Evolutionary conservation across 2,329 filamentous ascomycete species (phyloP).

Genomic region (Trichoderma aggressivum): DNA sequence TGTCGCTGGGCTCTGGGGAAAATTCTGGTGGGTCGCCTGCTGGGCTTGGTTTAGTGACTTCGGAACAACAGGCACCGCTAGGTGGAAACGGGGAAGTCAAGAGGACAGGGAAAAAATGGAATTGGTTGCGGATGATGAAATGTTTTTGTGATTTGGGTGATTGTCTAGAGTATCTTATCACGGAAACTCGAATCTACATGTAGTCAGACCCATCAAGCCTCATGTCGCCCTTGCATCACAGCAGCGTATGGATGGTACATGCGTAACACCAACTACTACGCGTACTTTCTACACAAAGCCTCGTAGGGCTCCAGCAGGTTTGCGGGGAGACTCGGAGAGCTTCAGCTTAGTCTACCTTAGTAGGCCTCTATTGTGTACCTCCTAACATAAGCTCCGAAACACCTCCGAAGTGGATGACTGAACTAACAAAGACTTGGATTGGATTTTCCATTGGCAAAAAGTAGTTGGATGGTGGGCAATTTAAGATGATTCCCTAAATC

Average conservation of each 20-base stretch:
- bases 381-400: not conserved
- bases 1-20: slow-evolving; percentile 4
- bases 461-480: not conserved
- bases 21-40: slow-evolving; percentile 13
- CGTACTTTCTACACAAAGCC: not conserved
- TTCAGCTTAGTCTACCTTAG: not conserved
- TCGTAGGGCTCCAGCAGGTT: not conserved
- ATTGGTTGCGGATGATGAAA: not conserved
- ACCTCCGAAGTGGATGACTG: not conserved
- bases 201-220: not conserved
- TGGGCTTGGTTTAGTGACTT: not conserved
- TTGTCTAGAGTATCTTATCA: not conserved
- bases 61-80: not conserved
- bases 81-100: not conserved
- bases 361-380: not conserved
- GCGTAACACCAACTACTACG: not conserved
- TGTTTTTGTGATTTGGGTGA: not conserved
- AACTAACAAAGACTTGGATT: not conserved
- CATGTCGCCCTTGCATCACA: not conserved
- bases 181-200: not conserved
- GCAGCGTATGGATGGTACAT: not conserved
- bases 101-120: not conserved
- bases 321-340: not conserved
- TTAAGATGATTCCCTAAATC: not conserved
- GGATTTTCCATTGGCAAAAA: not conserved